These are phyloP conservation scores for Grosmannia penicillata DNA, from an alignment of 2,329 filamentous ascomycete genomes.

Conservation along the genomic window DNA sequence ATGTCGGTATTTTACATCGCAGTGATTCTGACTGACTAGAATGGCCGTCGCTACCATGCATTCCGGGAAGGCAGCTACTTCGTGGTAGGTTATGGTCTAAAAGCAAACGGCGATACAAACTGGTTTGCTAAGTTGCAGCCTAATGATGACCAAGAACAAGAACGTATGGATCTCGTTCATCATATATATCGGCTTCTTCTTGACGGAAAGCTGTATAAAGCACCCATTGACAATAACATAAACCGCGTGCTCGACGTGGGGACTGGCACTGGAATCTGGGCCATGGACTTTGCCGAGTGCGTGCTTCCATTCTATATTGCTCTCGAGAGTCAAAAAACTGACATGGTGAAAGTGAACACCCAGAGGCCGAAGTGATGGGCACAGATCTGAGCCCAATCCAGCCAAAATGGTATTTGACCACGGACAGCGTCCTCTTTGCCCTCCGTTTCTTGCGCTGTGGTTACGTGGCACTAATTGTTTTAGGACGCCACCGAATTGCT, in stretches of 20 bases:
- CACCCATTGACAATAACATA: neutral
- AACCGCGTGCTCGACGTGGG: slow-evolving; percentile 11
- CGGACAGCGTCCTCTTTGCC: neutral
- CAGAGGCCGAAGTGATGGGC: slow-evolving; percentile 27
- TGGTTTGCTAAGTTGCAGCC: neutral
- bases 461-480: no score
- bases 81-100: no score
- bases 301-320: neutral
- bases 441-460: no score
- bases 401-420: slow-evolving; percentile 11
- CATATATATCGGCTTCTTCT: neutral
- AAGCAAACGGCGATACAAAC: no score
- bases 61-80: neutral
- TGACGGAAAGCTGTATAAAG: neutral
- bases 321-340: neutral
- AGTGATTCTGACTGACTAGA: neutral
- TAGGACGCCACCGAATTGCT: slow-evolving; percentile 7
- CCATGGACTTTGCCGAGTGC: slow-evolving; percentile 11
- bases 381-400: slow-evolving; percentile 22
- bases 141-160: slow-evolving; percentile 2
- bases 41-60: neutral
- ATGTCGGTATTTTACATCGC: neutral
- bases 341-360: slow-evolving; percentile 7
- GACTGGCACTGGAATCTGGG: slow-evolving; percentile 14
- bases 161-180: slow-evolving; percentile 2